Evolutionary conservation across 192 early-diverging fungal species (phyloP).

Genomic region (Umbelopsis vinacea): DNA sequence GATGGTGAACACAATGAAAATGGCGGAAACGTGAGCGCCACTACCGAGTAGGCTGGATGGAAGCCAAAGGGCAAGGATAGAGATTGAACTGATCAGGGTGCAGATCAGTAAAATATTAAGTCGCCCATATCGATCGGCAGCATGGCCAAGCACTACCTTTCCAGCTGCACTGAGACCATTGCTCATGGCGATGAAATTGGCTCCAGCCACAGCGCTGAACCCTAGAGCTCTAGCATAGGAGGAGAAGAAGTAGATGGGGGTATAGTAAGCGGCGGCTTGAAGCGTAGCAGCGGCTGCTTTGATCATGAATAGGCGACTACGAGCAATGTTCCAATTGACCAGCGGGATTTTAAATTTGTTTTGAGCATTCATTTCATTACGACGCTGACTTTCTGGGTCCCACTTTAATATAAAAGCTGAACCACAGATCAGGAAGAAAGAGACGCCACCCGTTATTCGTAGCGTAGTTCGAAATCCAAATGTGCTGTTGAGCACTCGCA

Average conservation of each 20-base stretch:
- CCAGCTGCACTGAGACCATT: slow-evolving; percentile 17
- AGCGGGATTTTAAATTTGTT: slow-evolving; percentile 9
- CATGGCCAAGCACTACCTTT: slow-evolving; percentile 35
- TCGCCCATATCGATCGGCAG: slow-evolving; percentile 52
- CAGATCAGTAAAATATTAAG: slow-evolving; percentile 56
- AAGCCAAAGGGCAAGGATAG: slow-evolving; percentile 50
- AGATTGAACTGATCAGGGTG: slow-evolving; percentile 44
- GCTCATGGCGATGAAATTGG: slow-evolving; percentile 16
- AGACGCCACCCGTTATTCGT: not conserved
- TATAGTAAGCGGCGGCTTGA: slow-evolving; percentile 10
- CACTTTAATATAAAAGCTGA: not conserved
- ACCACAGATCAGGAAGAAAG: not conserved
- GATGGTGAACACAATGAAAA: slow-evolving; percentile 45
- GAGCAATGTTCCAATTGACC: slow-evolving; percentile 22
- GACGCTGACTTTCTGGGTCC: slow-evolving; percentile 12
- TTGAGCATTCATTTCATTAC: slow-evolving; percentile 10
- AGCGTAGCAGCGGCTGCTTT: slow-evolving; percentile 2
- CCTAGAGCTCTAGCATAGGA: slow-evolving; percentile 5
- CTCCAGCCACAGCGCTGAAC: slow-evolving; percentile 7
- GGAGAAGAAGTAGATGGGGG: slow-evolving; percentile 11
- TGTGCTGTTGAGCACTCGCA: slow-evolving; percentile 1
- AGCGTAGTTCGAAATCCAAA: slow-evolving; percentile 10
- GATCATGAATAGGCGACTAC: not conserved
- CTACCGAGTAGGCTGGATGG: slow-evolving; percentile 41
- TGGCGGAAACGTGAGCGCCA: not conserved